Percentiles rank a stretch among this genome's conserved stretches.
Conservation (phyloP, 352 stramenopile genomes). For the Pythium graminicola region DNA sequence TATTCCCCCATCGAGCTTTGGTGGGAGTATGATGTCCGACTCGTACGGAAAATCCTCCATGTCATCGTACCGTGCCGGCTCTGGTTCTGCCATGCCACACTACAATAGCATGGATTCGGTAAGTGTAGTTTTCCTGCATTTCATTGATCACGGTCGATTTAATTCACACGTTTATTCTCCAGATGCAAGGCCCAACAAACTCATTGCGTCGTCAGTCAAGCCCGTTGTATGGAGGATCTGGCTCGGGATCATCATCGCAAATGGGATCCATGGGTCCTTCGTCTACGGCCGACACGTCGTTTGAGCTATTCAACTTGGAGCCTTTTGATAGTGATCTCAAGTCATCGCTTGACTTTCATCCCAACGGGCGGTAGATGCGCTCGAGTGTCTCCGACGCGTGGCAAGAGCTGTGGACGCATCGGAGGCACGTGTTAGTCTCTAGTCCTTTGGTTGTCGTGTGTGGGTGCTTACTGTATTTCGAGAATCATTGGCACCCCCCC, state of each 20-base stretch:
- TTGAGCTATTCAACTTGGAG: constrained; percentile 30
- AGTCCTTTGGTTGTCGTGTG: no score
- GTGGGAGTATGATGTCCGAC: constrained; percentile 17
- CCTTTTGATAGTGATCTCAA: constrained; percentile 27
- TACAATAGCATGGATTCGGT: constrained; percentile 64
- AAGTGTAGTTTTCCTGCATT: constrained; percentile 6
- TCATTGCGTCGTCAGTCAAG: constrained; percentile 17
- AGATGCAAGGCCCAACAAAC: constrained; percentile 18
- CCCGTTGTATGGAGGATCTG: constrained; percentile 15
- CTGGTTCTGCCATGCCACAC: constrained; percentile 29
- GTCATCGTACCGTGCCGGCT: constrained; percentile 41
- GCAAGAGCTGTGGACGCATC: no score
- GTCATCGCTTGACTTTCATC: constrained; percentile 26
- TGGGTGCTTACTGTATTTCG: no score
- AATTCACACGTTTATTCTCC: no score
- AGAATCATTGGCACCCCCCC: no score
- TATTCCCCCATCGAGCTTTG: constrained; percentile 9
- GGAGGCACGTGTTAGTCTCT: background rate
- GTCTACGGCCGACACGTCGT: constrained; percentile 16
- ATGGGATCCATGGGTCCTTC: constrained; percentile 6
- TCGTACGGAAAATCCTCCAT: constrained; percentile 28
- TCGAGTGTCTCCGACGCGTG: background rate
- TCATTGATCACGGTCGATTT: background rate
- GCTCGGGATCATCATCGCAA: background rate
- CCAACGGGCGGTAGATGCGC: constrained; percentile 1